Conservation (phyloP, 179 eudicot species). For the Heliamphora pulchella region DNA sequence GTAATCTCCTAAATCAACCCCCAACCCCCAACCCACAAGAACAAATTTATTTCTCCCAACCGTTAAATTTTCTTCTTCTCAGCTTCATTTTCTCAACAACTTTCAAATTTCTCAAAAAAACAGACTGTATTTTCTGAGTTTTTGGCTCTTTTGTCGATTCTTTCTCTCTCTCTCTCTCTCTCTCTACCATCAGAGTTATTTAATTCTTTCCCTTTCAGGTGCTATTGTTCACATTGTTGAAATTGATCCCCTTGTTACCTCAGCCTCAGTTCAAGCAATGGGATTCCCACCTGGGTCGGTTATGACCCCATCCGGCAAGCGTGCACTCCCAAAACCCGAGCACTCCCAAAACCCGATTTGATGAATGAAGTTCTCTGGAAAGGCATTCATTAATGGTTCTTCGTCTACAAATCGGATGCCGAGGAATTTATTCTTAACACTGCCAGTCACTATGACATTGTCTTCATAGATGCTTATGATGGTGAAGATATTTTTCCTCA, state of each 20-base stretch:
- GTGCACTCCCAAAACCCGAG: constrained; percentile 30
- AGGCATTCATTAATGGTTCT: constrained; percentile 76
- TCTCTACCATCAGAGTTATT: too few relatives aligned
- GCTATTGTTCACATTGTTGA: constrained; percentile 76
- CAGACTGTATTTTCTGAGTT: too few relatives aligned
- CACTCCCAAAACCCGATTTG: too few relatives aligned
- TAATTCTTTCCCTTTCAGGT: constrained; percentile 34
- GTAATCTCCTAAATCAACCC: too few relatives aligned
- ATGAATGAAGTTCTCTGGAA: constrained; percentile 54
- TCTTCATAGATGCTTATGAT: constrained; percentile 91
- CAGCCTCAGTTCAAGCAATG: constrained; percentile 76
- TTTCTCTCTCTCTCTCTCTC: too few relatives aligned
- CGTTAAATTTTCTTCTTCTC: too few relatives aligned
- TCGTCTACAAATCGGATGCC: constrained; percentile 67
- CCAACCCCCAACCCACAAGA: too few relatives aligned
- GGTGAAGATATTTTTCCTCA: constrained; percentile 82
- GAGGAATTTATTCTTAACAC: constrained; percentile 56
- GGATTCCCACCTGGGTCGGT: constrained; percentile 75
- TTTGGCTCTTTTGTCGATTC: too few relatives aligned
- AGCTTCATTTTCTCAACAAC: too few relatives aligned
- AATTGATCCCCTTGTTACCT: constrained; percentile 81
- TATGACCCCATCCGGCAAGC: constrained; percentile 43
- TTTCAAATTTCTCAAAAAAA: too few relatives aligned
- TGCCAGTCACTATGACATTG: constrained; percentile 49
- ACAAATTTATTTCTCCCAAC: too few relatives aligned